Conservation (phyloP, 148 eudicot genomes). For the Cornus suecica region DNA sequence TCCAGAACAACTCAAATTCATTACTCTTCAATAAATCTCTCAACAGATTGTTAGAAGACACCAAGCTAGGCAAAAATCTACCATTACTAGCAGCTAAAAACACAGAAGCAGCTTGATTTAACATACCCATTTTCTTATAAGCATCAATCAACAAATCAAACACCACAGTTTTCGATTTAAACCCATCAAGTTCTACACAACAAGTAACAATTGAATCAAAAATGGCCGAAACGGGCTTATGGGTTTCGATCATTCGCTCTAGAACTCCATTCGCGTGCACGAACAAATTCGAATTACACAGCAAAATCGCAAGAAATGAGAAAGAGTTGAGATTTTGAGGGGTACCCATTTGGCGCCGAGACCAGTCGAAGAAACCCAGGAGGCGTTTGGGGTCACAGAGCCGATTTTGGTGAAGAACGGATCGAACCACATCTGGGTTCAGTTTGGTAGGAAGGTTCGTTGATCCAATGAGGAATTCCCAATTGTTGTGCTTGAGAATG, state of each 20-base stretch:
- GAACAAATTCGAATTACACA: constrained; percentile 45
- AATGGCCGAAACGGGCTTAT: constrained; percentile 25
- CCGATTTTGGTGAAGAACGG: constrained; percentile 49
- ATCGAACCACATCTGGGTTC: constrained; percentile 66
- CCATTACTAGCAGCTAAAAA: constrained; percentile 38
- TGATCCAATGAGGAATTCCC: constrained; percentile 51
- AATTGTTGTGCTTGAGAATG: constrained; percentile 46
- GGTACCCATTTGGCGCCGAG: constrained; percentile 46
- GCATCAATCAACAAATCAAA: constrained; percentile 60
- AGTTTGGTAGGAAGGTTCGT: constrained; percentile 41
- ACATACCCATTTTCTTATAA: constrained; percentile 50
- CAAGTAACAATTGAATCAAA: constrained; percentile 41
- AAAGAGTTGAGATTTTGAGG: constrained; percentile 52
- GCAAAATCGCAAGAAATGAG: constrained; percentile 46
- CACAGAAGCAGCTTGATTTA: constrained; percentile 56
- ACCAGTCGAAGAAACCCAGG: constrained; percentile 72
- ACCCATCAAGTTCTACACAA: constrained; percentile 32
- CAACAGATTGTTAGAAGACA: constrained; percentile 69
- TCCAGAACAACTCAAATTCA: constrained; percentile 69
- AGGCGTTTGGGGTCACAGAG: constrained; percentile 48
- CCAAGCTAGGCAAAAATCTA: constrained; percentile 48
- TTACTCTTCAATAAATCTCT: constrained; percentile 57
- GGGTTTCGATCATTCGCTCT: constrained; percentile 37
- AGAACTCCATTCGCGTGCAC: constrained; percentile 45
- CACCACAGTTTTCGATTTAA: constrained; percentile 28